Base-by-base conservation (phyloP, 352 stramenopile genomes). In the Pythium phragmiticola region DNA sequence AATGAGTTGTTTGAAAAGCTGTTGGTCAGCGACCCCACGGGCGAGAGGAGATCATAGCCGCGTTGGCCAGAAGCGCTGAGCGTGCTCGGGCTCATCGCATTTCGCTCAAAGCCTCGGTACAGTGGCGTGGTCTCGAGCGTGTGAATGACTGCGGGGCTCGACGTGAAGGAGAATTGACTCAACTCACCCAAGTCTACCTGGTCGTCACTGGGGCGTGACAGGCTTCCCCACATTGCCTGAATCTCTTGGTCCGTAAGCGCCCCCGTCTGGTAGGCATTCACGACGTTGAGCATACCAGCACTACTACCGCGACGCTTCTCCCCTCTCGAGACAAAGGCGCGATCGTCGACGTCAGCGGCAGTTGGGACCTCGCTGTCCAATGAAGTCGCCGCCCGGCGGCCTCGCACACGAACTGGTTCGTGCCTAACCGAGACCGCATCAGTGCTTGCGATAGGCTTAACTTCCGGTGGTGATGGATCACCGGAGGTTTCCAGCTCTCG, bases 41-140 rank as follows among this genome's bases (percentile, higher is more conserved):
- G 76, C 1, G 81, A 85, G 52, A 88, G 80, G 4, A 48, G 50
- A 49, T 82, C 76, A 62, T 90, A 90, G 17, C 63, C 48, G 14
- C 30, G 58, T 23, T 19, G 7, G 8, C 39, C 45, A 33, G 47
- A 53, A 5, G 16, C 23, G 16, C 47, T 37, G 23, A 53, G 19
- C 26, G 21, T 53, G 12, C 8, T 39, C 13, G 47, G 47, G 26
- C 47, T 50, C 34, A 13, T 39, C 21, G 43, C 17, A 14, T 30
- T 57, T 7, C 19, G 30, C 21, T 54, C 43, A 13, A 51, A 19
- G 4, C 65, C 65, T 42, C 78, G 76, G 69, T 82, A 82, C 14
- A 75, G 57, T 41, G 73, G 73, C 33, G 63, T 57, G 13, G 59
- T 66, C 4, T 83, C 68, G 17, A 85, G 46, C 11, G 63, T 49